Base-by-base conservation (phyloP, 2,329 filamentous ascomycete genomes). In the Ophiosphaerella herpotricha region DNA sequence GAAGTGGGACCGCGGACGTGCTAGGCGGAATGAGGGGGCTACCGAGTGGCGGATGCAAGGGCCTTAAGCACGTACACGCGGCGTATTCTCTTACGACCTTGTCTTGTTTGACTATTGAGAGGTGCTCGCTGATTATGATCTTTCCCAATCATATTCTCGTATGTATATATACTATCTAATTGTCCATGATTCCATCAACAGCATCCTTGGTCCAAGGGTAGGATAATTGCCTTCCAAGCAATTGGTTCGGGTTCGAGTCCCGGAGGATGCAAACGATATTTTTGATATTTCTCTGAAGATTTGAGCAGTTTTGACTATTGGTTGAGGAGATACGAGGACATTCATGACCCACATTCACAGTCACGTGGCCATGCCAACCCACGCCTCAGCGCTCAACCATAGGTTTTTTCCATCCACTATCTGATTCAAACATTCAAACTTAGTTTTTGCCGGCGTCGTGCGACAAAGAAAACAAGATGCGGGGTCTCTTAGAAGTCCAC, bases 191-290 rank as follows among this genome's bases (percentile, higher is more conserved):
- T 40, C 12, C 44, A 39, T 35, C 44, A 39, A 33, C 18, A 29
- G 43, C 44, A 46, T 35, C 29, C 37, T 45, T 45, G 43, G 43
- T 40, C 44, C 44, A 58, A 54, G 53, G 53, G 56, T 58, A 58
- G 53, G 53, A 58, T 58, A 58, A 58, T 56, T 58, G 56, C 56
- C 56, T 58, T 58, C 56, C 56, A 58, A 58, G 56, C 56, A 58
- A 56, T 58, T 58, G 55, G 55, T 50, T 43, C 55, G 55, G 53
- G 55, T 58, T 58, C 55, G 52, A 58, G 50, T 57, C 54, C 55
- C 55, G 54, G 54, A 55, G 51, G 56, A 54, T 59, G 56, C 56
- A 58, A 26, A 3, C 18, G 57, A 51, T 43, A 50, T 58, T 46
- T 48, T 56, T 58, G 18, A 21, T 21, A 8, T 29, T 29, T 7